These are phyloP conservation scores for Pholiota microspora DNA, from an alignment of 768 basidiomycete species.

Conservation along the genomic window DNA sequence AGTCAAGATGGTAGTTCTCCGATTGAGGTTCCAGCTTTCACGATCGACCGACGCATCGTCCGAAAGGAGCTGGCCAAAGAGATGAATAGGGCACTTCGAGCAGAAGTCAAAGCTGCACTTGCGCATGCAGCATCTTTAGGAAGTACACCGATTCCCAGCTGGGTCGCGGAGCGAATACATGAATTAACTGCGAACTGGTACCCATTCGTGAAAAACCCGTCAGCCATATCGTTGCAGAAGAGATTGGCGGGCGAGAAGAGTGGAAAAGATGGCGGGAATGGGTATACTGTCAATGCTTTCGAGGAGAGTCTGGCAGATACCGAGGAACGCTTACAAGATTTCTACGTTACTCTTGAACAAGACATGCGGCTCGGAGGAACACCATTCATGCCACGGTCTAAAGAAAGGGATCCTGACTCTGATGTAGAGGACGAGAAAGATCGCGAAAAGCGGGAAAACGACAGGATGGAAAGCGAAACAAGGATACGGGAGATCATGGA, in stretches of 20 bases:
- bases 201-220: slow-evolving; percentile 44
- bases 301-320: slow-evolving; percentile 52
- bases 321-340: slow-evolving; percentile 61
- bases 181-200: slow-evolving; percentile 53
- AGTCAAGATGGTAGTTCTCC: slow-evolving; percentile 30
- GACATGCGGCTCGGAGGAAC: slow-evolving; percentile 49
- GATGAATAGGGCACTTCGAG: slow-evolving; percentile 50
- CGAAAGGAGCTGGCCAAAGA: slow-evolving; percentile 51
- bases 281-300: slow-evolving; percentile 41
- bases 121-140: slow-evolving; percentile 35
- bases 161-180: slow-evolving; percentile 60
- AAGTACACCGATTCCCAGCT: slow-evolving; percentile 29
- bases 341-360: slow-evolving; percentile 65
- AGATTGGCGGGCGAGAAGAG: slow-evolving; percentile 19
- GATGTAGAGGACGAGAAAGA: slow-evolving; percentile 29
- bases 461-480: slow-evolving; percentile 38
- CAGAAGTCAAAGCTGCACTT: slow-evolving; percentile 53
- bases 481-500: slow-evolving; percentile 65
- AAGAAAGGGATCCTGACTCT: slow-evolving; percentile 23
- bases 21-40: slow-evolving; percentile 60
- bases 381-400: slow-evolving; percentile 28
- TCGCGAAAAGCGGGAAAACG: slow-evolving; percentile 31
- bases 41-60: slow-evolving; percentile 52
- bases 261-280: slow-evolving; percentile 23
- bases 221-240: slow-evolving; percentile 14